Base-by-base conservation (phyloP, 805 yeast genomes). In the Kluyveromyces starmeri region DNA sequence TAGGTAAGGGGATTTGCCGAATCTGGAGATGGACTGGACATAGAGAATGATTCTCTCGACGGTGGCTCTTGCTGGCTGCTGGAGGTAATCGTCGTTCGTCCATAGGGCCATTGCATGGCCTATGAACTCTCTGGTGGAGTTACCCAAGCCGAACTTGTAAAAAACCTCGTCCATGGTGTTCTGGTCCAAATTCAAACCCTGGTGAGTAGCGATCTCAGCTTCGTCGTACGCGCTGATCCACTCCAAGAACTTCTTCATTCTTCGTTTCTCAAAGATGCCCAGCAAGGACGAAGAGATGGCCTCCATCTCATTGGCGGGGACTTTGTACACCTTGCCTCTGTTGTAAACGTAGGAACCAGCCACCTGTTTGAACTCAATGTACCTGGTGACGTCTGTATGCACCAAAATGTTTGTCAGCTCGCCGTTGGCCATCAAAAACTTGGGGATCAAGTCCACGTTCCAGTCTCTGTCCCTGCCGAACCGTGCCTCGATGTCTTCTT, bases 91-190 rank as follows among this genome's bases (percentile, higher is more conserved):
- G 53, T 92, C 98, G 51, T 84, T 88, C 14, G 92, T 73, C 80
- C 95, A 88, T 40, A 92, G 71, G 11, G 96, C 98, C 98, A 92
- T 92, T 4, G 98, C 92, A 59, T 92, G 98, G 29, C 98, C 98
- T 45, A 92, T 83, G 52, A 92, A 92, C 59, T 92, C 97, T 55
- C 84, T 81, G 14, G 97, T 88, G 23, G 96, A 95, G 37, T 74
- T 72, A 50, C 92, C 96, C 36, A 92, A 72, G 5, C 97, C 95
- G 52, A 78, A 92, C 58, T 89, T 80, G 52, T 73, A 71, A 61
- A 82, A 92, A 23, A 92, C 79, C 49, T 85, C 95, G 45, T 83
- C 84, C 89, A 88, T 89, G 33, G 96, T 83, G 58, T 79, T 81
- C 43, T 68, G 71, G 61, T 89, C 96, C 46, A 92, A 70, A 56